A percentile compares a stretch with the other conserved stretches of the same genome.
Evolutionary conservation across 2,329 filamentous ascomycete genomes (phyloP).

Genomic region (Aspergillus tanneri): DNA sequence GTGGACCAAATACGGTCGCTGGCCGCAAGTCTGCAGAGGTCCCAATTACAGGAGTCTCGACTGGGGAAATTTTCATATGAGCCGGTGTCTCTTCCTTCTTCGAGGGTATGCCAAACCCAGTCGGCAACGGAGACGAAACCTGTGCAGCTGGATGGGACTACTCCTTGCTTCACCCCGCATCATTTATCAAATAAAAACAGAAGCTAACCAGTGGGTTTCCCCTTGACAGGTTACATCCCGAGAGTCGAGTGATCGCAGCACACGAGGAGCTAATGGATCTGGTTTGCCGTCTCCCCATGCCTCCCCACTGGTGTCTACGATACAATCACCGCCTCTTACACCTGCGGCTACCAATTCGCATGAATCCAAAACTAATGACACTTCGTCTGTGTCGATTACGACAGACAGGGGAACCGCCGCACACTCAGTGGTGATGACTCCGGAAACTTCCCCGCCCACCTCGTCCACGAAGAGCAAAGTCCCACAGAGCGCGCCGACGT

Average conservation of each 20-base stretch:
- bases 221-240: slow-evolving; percentile 43
- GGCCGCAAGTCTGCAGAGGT: slow-evolving; percentile 68
- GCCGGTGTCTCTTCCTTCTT: slow-evolving; percentile 75
- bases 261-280: slow-evolving; percentile 58
- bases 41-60: slow-evolving; percentile 75
- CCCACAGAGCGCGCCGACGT: slow-evolving; percentile 38
- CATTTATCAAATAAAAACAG: slow-evolving; percentile 1
- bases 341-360: slow-evolving; percentile 71
- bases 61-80: slow-evolving; percentile 88
- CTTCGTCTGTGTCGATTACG: slow-evolving; percentile 31
- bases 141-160: neutral
- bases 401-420: slow-evolving; percentile 34
- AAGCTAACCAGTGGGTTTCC: slow-evolving; percentile 10
- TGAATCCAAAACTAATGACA: slow-evolving; percentile 46
- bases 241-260: slow-evolving; percentile 63
- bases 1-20: slow-evolving; percentile 70
- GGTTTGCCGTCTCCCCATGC: slow-evolving; percentile 64
- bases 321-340: slow-evolving; percentile 87
- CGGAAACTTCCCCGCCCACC: slow-evolving; percentile 54
- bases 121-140: neutral
- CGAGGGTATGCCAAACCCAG: slow-evolving; percentile 38
- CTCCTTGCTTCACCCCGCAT: slow-evolving; percentile 8
- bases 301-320: slow-evolving; percentile 66
- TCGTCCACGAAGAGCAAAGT: slow-evolving; percentile 31
- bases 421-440: slow-evolving; percentile 48